Evolutionary conservation across 2,329 filamentous ascomycete species (phyloP), one percentile per base, ranked within the genome.

Genomic region (Sporothrix brunneoviolacea): DNA sequence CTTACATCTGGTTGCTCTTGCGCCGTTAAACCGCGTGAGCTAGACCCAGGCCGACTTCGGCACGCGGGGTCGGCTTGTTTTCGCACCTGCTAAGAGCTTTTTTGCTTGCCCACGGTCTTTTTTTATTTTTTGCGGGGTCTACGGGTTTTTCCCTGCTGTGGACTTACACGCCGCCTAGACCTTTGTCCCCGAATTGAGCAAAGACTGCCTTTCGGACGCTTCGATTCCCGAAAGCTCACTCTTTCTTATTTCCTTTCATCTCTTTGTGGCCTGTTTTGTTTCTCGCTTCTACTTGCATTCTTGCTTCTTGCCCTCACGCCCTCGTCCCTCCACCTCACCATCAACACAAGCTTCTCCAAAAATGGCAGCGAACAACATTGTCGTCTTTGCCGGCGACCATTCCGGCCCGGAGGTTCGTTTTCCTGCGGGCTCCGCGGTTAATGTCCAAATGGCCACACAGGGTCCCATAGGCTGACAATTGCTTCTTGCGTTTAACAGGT

Each of bases 361-460:
- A 52, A 89, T 89, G 86, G 69, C 83, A 59, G 75, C 79, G 45
- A 83, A 82, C 65, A 88, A 88, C 58, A 86, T 91, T 65, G 86
- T 91, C 55, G 85, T 91, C 52, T 88, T 91, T 66, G 85, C 70
- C 47, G 87, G 87, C 63, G 89, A 94, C 73, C 87, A 93, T 69
- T 88, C 84, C 63, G 88, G 88, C 66, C 88, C 88, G 1, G 88
- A 94, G 81, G 87, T 89, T 69, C 61, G 79, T 60, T 40, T 39
- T 19, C 39, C 8, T 45, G 47, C 9, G 32, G 10, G 45, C 21
- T 16, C 36, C 30, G 16, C 22, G 8, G 7, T 10, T 19, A 3
- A 15, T 24, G 13, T 7, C 8, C 4, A 12, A 15, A 32, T 19
- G 16, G n/a, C 30, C 6, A 12, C 24, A 27, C 10, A 42, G n/a